Base-by-base conservation (phyloP, 495 filamentous ascomycete species). In the Lindgomyces ingoldianus region DNA sequence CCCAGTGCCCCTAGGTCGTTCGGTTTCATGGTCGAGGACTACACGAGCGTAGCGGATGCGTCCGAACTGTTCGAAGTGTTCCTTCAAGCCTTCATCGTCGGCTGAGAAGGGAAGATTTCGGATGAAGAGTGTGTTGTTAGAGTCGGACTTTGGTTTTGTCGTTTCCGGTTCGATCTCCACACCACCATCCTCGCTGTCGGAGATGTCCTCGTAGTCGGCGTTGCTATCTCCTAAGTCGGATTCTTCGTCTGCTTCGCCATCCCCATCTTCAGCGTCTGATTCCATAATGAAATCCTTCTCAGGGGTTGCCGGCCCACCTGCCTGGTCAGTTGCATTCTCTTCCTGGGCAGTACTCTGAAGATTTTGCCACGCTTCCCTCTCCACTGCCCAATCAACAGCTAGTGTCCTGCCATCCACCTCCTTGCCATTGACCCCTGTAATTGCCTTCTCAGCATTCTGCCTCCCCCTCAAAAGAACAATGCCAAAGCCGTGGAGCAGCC, bases 321-420 rank as follows among this genome's bases (percentile, higher is more conserved):
- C 75, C 6, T 74, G 72, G n/a, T 65, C 74, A 2, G 74, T 73
- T 21, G 66, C 71, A 18, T 66, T 68, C 11, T 71, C 69, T 2
- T 74, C 64, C 14, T 75, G 65, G 11, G 64, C 73, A 21, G 60
- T 62, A 22, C 75, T 81, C 74, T 80, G 85, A 72, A 76, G 72
- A 33, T 82, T 80, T 53, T 96, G 83, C 92, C 93, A 97, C 2
- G 85, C 83, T 47, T 88, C 81, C 76, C 93, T 97, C 54, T 96
- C 91, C 0, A 97, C 93, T 22, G 93, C 92, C 91, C 91, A 97
- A 81, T 98, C 94, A 4, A 97, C 93, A 9, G 93, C 93, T 50
- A 97, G 66, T 29, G 84, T 87, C 62, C 94, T 80, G 12, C 93
- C 94, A 76, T 96, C 91, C 19, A 99, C 81, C 65, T 87, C 84